These are phyloP conservation scores for Phytophthora cactorum DNA, from an alignment of 352 stramenopile species.

Conservation along the genomic window DNA sequence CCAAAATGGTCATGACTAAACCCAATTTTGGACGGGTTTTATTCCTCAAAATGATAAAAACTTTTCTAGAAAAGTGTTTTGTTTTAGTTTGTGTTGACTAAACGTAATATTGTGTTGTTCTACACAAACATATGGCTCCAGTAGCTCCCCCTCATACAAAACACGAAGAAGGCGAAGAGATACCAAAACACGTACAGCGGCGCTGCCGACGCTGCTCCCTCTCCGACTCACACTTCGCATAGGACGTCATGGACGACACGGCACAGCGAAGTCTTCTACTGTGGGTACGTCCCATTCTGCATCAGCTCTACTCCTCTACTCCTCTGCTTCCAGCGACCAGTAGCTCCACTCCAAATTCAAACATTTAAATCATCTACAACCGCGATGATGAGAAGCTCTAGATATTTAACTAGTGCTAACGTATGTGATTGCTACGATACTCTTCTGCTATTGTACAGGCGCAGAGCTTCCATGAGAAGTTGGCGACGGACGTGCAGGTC, in stretches of 20 bases:
- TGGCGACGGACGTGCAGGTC: slow-evolving; percentile 52
- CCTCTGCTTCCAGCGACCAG: not conserved
- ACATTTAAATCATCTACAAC: slow-evolving; percentile 10
- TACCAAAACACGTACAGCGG: slow-evolving; percentile 15
- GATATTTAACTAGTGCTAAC: slow-evolving; percentile 2
- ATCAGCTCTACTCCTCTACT: not conserved
- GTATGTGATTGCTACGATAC: not conserved
- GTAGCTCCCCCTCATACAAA: slow-evolving; percentile 18
- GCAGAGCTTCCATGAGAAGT: slow-evolving; percentile 73
- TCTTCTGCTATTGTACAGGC: slow-evolving; percentile 40
- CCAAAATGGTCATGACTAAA: too few species aligned
- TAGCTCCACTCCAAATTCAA: slow-evolving; percentile 8
- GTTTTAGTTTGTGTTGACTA: not conserved
- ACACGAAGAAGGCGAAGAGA: slow-evolving; percentile 34
- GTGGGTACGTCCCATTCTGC: slow-evolving; percentile 53
- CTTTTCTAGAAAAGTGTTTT: too few species aligned
- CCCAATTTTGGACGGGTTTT: too few species aligned
- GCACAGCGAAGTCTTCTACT: slow-evolving; percentile 78
- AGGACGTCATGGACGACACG: slow-evolving; percentile 63
- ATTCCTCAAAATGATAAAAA: too few species aligned
- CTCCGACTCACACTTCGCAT: slow-evolving; percentile 4
- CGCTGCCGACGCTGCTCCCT: slow-evolving; percentile 3
- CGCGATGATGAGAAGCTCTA: not conserved
- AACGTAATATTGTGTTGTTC: not conserved
- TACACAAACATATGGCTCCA: slow-evolving; percentile 1